Base-by-base conservation (phyloP, 1,284 basidiomycete genomes). In the Meira nashicola region DNA sequence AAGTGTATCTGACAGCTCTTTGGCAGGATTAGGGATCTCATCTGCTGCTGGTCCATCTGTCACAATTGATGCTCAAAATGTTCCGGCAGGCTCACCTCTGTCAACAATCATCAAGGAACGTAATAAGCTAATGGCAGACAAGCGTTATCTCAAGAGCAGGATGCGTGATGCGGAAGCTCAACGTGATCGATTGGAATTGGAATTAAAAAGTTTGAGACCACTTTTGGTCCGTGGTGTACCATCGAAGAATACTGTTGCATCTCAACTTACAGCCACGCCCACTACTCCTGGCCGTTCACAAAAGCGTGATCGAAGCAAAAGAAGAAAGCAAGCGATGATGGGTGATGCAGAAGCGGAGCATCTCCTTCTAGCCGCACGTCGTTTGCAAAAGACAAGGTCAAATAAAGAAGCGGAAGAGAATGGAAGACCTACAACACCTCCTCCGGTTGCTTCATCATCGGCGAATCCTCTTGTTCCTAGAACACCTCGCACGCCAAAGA, bases 331-430 rank as follows among this genome's bases (percentile, higher is more conserved):
- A 17, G 65, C 67, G 33, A 65, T 66, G 17, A 78, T 81, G 76
- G 80, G 80, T 37, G 80, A 81, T 63, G 80, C 80, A 47, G 79
- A 79, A 59, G 70, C 80, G 10, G 80, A 81, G 58, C 79, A 79
- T 43, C 70, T 81, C 14, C 67, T 81, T 40, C 71, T 78, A 9
- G 80, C 80, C 2, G 78, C 78, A n/a, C 62, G 75, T 33, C 66
- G 74, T 37, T 53, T 74, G 50, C 70, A 72, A 47, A 40, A 71
- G 52, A 67, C 69, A 15, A 68, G 66, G 38, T 61, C 67, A 46
- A 56, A 63, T 25, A 65, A 55, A 2, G 60, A 58, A 1, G 62
- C 21, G 21, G 54, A 33, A 17, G 55, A 56, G 11, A 33, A 38
- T 15, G 56, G 41, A n/a, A 54, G 55, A n/a, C 58, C 58, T 10